Percentiles rank a stretch among this genome's conserved stretches.
These are phyloP conservation scores for Lipomyces starkeyi DNA, from an alignment of 805 yeast species.

Conservation along the genomic window DNA sequence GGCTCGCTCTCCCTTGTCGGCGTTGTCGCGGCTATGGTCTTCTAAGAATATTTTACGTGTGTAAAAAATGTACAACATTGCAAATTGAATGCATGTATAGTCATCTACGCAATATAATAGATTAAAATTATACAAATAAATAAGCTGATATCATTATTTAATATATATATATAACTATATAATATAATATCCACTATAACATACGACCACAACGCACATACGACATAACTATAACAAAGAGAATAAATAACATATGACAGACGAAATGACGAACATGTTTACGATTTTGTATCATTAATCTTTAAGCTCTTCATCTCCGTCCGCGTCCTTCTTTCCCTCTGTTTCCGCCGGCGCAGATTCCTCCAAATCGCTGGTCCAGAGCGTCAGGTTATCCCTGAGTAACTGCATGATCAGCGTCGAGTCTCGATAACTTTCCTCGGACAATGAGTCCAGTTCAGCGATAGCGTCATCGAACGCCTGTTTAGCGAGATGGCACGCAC, in stretches of 20 bases:
- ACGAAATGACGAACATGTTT: not conserved
- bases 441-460: slow-evolving; percentile 89
- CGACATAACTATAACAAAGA: not conserved
- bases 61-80: not conserved
- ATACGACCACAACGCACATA: not conserved
- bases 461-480: slow-evolving; percentile 96
- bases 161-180: too few species aligned
- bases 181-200: not conserved
- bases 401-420: slow-evolving; percentile 94
- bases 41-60: not conserved
- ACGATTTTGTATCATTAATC: slow-evolving; percentile 13
- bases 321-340: slow-evolving; percentile 30
- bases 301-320: slow-evolving; percentile 32
- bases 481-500: slow-evolving; percentile 94
- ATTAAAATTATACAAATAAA: not conserved
- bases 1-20: slow-evolving; percentile 11
- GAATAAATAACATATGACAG: not conserved
- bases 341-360: slow-evolving; percentile 43
- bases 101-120: not conserved
- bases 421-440: slow-evolving; percentile 93
- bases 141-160: not conserved
- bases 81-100: not conserved
- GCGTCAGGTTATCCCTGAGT: slow-evolving; percentile 53
- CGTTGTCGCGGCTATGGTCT: slow-evolving; percentile 2
- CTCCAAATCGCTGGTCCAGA: slow-evolving; percentile 68